phyloP scores from a whole-genome alignment of 805 yeast genomes.

The Yarrowia sp. region DNA sequence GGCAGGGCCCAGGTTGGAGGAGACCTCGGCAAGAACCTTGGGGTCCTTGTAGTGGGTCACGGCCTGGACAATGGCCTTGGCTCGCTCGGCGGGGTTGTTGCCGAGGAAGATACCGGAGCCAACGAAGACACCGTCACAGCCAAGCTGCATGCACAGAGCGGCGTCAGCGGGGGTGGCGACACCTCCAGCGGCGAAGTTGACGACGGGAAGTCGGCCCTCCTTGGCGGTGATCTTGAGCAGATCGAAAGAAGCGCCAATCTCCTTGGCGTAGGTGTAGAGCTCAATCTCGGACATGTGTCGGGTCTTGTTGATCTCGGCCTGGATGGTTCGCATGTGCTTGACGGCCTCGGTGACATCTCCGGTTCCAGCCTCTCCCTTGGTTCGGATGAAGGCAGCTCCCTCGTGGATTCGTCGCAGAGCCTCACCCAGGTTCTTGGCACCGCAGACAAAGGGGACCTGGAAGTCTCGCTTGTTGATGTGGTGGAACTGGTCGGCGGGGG shows the following conservation, averaged over 20 bases:
- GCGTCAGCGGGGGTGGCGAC: slow-evolving; percentile 90
- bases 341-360: slow-evolving; percentile 87
- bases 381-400: slow-evolving; percentile 87
- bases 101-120: slow-evolving; percentile 83
- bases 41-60: slow-evolving; percentile 75
- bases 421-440: slow-evolving; percentile 82
- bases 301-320: slow-evolving; percentile 60
- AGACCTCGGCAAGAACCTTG: slow-evolving; percentile 63
- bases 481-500: slow-evolving; percentile 75
- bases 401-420: slow-evolving; percentile 79
- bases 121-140: slow-evolving; percentile 80
- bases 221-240: slow-evolving; percentile 57
- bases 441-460: slow-evolving; percentile 82
- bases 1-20: slow-evolving; percentile 74
- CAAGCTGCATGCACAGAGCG: slow-evolving; percentile 79
- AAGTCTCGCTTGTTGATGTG: slow-evolving; percentile 68
- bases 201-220: slow-evolving; percentile 75
- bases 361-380: slow-evolving; percentile 90
- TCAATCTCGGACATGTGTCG: slow-evolving; percentile 54
- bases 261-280: slow-evolving; percentile 60
- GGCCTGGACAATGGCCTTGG: slow-evolving; percentile 80
- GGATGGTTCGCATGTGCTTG: slow-evolving; percentile 70
- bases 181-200: slow-evolving; percentile 88
- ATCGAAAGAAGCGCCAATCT: slow-evolving; percentile 65
- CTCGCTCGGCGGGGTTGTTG: slow-evolving; percentile 72